Evolutionary conservation across 129 eudicot species (phyloP), one percentile per base, ranked within the genome.

Genomic region (Tagetes erecta): DNA sequence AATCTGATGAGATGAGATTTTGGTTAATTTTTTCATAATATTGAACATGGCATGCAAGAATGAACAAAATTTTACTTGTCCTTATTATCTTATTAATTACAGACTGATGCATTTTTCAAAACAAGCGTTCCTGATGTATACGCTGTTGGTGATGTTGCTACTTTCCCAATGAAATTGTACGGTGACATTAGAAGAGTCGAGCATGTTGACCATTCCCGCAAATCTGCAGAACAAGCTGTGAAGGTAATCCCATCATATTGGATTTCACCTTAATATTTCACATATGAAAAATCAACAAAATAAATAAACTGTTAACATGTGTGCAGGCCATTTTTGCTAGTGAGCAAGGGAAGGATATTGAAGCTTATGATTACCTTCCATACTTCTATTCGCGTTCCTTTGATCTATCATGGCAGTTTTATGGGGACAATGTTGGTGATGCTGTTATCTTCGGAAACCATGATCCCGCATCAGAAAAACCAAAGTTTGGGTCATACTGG

Each of bases 111-210:
- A n/a, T 91, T 76, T 86, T 94, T 94, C 85, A 84, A 86, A 78
- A 94, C 99, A 35, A 94, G 92, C 46, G 78, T 88, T 51, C 86
- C 93, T 44, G 93, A 91, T 60, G 99, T 94, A 39, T 94, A 94
- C 82, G 99, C 99, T 67, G 94, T 91, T 53, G 99, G 99, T 64
- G 99, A 94, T 87, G 99, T 94, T 79, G 99, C 99, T 60, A 90
- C 97, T 50, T 94, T 94, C 86, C 99, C 99, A 10, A 45, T 94
- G 97, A 94, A 94, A 79, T 2, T 94, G 71, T 94, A 84, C 60
- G 84, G 85, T 35, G 99, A 94, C 38, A 72, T 86, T 4, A 85
- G 99, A 82, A 90, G 99, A 85, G 99, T 94, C 27, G 99, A 94
- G 80, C 99, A 94, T 79, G 99, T 94, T 77, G 99, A 94, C 80